Evolutionary conservation across 208 protist genomes (phyloP).

Genomic region (Leishmania arabica): DNA sequence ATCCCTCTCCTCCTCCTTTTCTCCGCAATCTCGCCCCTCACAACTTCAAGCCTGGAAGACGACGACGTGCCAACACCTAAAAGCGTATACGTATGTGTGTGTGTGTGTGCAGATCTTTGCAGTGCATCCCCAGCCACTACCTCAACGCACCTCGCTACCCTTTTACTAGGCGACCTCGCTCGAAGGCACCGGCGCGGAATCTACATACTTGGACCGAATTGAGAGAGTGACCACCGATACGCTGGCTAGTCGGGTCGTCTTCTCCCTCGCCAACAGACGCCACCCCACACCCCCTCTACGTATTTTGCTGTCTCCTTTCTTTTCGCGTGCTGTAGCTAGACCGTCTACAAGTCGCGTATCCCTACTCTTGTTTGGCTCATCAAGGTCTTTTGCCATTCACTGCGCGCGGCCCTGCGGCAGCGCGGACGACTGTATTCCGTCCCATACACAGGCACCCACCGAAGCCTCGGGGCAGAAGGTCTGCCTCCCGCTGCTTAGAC

Average conservation of each 20-base stretch:
- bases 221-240: neutral
- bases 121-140: neutral
- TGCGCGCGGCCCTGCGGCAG: neutral
- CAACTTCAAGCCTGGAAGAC: neutral
- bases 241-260: neutral
- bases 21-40: no score
- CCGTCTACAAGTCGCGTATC: neutral
- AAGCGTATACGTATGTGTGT: neutral
- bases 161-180: neutral
- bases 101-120: neutral
- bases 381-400: no score
- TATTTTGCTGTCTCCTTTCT: neutral
- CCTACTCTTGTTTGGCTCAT: neutral
- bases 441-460: neutral
- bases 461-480: neutral
- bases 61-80: slow-evolving; percentile 1
- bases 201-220: neutral
- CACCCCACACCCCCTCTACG: neutral
- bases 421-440: neutral
- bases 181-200: neutral
- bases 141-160: neutral
- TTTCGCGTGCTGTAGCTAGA: neutral
- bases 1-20: neutral
- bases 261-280: neutral
- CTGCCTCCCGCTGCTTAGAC: neutral